These are phyloP conservation scores for Sporodiniella umbellata DNA, from an alignment of 371 early-diverging fungal genomes.

Conservation along the genomic window DNA sequence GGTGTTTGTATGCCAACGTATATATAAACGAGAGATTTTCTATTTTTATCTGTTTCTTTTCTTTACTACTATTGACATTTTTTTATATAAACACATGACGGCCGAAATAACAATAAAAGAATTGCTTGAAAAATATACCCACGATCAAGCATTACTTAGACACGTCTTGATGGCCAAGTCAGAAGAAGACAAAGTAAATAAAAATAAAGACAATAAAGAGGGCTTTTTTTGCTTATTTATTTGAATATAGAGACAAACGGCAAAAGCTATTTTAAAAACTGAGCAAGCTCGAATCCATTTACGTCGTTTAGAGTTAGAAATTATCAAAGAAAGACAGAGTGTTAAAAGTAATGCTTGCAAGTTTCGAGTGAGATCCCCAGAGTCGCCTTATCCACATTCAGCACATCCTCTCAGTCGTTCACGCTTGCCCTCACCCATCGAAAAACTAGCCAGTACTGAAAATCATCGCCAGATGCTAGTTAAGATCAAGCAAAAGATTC, in stretches of 20 bases:
- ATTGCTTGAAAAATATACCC: conserved; percentile 38
- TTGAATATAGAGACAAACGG: conserved; percentile 33
- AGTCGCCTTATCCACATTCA: conserved; percentile 1
- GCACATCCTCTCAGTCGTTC: conserved; percentile 16
- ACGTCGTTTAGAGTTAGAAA: conserved; percentile 34
- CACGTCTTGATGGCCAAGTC: conserved; percentile 45
- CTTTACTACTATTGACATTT: too few species aligned
- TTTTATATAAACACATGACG: conserved; percentile 6
- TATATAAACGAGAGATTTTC: too few species aligned
- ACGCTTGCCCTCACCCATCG: conserved; percentile 34
- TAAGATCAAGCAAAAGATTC: too few species aligned
- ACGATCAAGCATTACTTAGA: conserved; percentile 39
- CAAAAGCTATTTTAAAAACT: conserved; percentile 25
- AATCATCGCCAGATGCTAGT: conserved; percentile 3
- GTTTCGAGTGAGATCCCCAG: conserved; percentile 1
- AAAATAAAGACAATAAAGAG: background rate
- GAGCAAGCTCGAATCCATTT: conserved; percentile 38
- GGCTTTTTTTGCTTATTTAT: background rate
- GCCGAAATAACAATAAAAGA: conserved; percentile 39
- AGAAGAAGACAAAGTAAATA: conserved; percentile 51
- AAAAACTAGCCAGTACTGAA: conserved; percentile 14
- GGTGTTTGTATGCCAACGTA: too few species aligned
- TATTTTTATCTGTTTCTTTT: too few species aligned
- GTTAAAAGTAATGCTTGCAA: too few species aligned
- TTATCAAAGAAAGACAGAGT: conserved; percentile 28